Base-by-base conservation (phyloP, 1,284 basidiomycete species). In the Amylostereum areolatum region DNA sequence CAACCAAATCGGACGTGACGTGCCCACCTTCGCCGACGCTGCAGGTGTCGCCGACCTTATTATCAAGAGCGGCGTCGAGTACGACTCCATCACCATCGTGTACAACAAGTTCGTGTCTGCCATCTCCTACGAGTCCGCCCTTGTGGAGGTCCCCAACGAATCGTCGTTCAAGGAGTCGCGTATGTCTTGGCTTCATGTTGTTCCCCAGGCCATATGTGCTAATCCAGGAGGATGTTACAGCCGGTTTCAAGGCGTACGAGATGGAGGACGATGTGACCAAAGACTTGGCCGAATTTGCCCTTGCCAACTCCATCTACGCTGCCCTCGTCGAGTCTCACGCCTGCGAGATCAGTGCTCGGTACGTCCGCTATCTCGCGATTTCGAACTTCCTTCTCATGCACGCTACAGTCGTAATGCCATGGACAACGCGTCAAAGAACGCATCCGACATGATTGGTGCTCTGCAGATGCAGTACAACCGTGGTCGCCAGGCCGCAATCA, bases 401-500 rank as follows among this genome's bases (percentile, higher is more conserved):
- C 30, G 27, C 41, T 27, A 1, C 43, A 81, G 93, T 71, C 89
- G 96, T 60, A 98, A 97, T 62, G 96, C 97, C 65, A 99, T 99
- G 96, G 96, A 99, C 84, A 99, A 96, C 66, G 97, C 96, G 47
- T 96, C 95, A 58, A 99, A 95, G 86, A 99, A 99, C 72, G 97
- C 96, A 51, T 78, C 74, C 47, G 92, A 94, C 69, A 95, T 96
- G 92, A 95, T 95, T 62, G 72, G 70, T 57, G 72, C 77, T 47
- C 78, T 97, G 52, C 88, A 89, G 67, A 90, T 96, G 84, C 80
- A 95, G 71, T 96, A 96, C 84, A 98, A 98, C 74, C 91, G 96
- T 83, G 95, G 94, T 80, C 93, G 96, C 69, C 96, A 99, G 79
- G 96, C 95, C 58, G 85, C 92, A 61, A 99, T 98, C 65, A 95